Conservation (phyloP, 768 basidiomycete species). For the Agaricus blazei region DNA sequence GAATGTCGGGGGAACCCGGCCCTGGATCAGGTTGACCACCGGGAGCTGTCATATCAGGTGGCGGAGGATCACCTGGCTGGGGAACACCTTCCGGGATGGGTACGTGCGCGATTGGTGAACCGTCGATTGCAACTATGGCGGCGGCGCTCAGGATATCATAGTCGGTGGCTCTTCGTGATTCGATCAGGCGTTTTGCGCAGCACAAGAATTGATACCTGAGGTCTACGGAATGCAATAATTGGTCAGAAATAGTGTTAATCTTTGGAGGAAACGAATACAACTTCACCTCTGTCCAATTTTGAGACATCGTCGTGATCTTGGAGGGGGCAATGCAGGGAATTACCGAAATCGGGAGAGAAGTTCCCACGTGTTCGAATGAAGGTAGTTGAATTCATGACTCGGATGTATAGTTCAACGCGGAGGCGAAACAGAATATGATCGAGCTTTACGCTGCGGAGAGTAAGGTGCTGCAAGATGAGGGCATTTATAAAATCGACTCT, state of each 20-base stretch:
- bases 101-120: too few species aligned
- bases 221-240: background rate
- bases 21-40: too few species aligned
- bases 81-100: too few species aligned
- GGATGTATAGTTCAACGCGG: slow-evolving; percentile 7
- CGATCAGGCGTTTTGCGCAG: background rate
- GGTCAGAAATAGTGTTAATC: background rate
- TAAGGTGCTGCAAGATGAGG: background rate
- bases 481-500: slow-evolving; percentile 4
- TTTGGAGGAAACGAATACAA: too few species aligned
- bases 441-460: slow-evolving; percentile 1
- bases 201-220: background rate
- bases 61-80: too few species aligned
- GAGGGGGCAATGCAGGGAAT: slow-evolving; percentile 1
- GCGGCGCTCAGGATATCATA: background rate
- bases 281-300: background rate
- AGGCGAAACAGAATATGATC: background rate
- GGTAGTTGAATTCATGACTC: slow-evolving; percentile 1
- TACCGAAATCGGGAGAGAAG: background rate
- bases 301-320: background rate
- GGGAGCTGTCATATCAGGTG: too few species aligned
- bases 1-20: too few species aligned
- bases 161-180: background rate
- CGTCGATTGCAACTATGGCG: background rate
- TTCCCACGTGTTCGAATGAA: background rate